Percentiles rank a stretch among this genome's conserved stretches.
Conservation (phyloP, 2,329 filamentous ascomycete species). For the Huntiella decipiens region DNA sequence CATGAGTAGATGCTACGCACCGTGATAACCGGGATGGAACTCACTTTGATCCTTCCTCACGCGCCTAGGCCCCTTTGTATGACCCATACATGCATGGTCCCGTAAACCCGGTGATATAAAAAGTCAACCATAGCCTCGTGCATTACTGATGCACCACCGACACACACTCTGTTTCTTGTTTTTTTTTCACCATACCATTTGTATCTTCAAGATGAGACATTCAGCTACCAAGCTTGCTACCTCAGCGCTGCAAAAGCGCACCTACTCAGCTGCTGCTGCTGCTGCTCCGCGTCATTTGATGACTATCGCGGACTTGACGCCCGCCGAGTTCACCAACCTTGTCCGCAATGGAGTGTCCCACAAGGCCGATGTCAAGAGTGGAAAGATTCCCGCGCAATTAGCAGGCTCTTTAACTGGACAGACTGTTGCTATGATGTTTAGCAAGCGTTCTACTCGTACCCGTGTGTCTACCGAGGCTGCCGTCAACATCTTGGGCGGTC, state of each 20-base stretch:
- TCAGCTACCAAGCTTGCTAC: conserved; percentile 19
- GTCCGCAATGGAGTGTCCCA: conserved; percentile 63
- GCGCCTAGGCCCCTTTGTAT: neutral
- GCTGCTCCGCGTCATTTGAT: conserved; percentile 60
- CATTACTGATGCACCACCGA: too few species aligned
- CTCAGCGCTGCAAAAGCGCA: conserved; percentile 22
- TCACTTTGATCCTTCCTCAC: neutral
- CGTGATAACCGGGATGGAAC: neutral
- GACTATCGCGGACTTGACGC: conserved; percentile 71
- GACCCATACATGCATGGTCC: neutral
- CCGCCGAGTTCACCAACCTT: conserved; percentile 60
- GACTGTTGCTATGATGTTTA: conserved; percentile 91
- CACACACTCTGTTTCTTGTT: too few species aligned
- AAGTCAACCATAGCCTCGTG: neutral
- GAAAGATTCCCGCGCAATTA: conserved; percentile 38
- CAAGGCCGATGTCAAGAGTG: conserved; percentile 60
- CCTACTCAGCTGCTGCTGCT: conserved; percentile 22
- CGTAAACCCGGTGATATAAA: neutral
- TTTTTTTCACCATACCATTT: too few species aligned
- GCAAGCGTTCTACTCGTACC: conserved; percentile 84
- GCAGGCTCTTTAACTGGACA: conserved; percentile 47
- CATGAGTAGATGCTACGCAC: too few species aligned
- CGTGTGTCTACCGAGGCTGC: conserved; percentile 86
- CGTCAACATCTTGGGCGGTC: conserved; percentile 69
- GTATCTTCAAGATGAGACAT: conserved; percentile 18